Conservation (phyloP, 2,329 filamentous ascomycete species). For the Fusarium luffae region DNA sequence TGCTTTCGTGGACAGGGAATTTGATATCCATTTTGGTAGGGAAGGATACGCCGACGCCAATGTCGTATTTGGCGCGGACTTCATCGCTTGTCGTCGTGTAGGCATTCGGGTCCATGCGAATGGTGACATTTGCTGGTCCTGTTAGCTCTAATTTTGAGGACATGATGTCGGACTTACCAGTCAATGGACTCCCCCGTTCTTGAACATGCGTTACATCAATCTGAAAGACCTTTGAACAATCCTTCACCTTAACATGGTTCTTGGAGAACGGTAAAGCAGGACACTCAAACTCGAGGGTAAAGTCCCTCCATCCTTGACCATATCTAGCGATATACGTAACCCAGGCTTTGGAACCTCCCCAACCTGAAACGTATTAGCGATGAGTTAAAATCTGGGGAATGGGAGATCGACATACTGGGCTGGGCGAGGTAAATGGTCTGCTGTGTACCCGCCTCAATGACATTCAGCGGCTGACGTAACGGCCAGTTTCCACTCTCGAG, state of each 20-base stretch:
- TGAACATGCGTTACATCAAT: conserved; percentile 23
- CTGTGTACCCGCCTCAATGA: conserved; percentile 21
- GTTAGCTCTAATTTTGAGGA: too few species aligned
- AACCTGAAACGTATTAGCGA: conserved; percentile 1
- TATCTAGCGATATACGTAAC: conserved; percentile 19
- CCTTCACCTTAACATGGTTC: conserved; percentile 15
- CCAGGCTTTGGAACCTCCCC: conserved; percentile 28
- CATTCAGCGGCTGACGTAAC: conserved; percentile 28
- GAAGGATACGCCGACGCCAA: conserved; percentile 17
- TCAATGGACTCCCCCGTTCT: conserved; percentile 18
- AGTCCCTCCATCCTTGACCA: conserved; percentile 20
- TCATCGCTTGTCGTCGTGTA: neutral
- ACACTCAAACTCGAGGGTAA: conserved; percentile 30
- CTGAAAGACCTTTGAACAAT: conserved; percentile 10
- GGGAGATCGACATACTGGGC: conserved; percentile 5
- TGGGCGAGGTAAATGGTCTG: conserved; percentile 24
- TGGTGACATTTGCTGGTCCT: conserved; percentile 12
- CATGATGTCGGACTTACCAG: neutral
- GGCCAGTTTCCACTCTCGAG: conserved; percentile 24
- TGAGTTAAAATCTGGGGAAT: neutral
- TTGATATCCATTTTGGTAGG: conserved; percentile 21
- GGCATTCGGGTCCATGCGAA: neutral
- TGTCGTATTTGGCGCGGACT: conserved; percentile 16
- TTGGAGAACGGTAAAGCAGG: conserved; percentile 17
- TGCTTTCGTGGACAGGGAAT: conserved; percentile 25